A percentile compares a stretch with the other conserved stretches of the same genome.
Evolutionary conservation across 1,139 yeast genomes (phyloP).

Genomic region (Scheffersomyces quercinus): DNA sequence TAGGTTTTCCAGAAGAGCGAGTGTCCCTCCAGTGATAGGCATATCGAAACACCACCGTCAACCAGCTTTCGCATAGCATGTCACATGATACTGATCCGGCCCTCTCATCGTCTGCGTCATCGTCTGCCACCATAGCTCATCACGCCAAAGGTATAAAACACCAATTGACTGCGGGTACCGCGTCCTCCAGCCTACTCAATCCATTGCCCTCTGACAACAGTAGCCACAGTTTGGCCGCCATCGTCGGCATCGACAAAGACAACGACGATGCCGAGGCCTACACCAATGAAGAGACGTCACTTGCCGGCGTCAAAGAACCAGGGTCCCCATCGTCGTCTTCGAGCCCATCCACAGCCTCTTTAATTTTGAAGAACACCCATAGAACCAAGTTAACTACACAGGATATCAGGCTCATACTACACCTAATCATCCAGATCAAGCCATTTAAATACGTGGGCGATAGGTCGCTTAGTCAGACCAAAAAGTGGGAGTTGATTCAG

Average conservation of each 20-base stretch:
- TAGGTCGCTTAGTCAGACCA: constrained; percentile 32
- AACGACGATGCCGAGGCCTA: background rate
- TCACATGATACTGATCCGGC: background rate
- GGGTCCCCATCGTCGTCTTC: constrained; percentile 2
- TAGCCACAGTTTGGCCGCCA: too few relatives aligned
- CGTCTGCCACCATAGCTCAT: background rate
- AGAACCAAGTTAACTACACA: constrained; percentile 29
- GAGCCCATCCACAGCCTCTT: background rate
- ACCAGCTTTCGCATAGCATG: background rate
- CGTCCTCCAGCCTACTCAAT: background rate
- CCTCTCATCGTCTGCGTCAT: background rate
- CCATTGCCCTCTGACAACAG: background rate
- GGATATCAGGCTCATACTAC: constrained; percentile 33
- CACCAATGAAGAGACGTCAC: background rate
- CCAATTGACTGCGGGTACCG: background rate
- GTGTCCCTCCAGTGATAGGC: too few relatives aligned
- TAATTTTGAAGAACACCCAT: constrained; percentile 2
- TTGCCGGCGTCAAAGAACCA: background rate
- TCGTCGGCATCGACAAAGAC: too few relatives aligned
- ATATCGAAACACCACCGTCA: too few relatives aligned
- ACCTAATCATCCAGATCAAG: constrained; percentile 30
- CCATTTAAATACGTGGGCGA: constrained; percentile 43
- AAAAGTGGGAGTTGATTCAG: constrained; percentile 39
- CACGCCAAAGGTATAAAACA: background rate
- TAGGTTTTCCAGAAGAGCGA: too few relatives aligned